Evolutionary conservation across 1,139 yeast species (phyloP).

Genomic region (Fermentozyma sake): DNA sequence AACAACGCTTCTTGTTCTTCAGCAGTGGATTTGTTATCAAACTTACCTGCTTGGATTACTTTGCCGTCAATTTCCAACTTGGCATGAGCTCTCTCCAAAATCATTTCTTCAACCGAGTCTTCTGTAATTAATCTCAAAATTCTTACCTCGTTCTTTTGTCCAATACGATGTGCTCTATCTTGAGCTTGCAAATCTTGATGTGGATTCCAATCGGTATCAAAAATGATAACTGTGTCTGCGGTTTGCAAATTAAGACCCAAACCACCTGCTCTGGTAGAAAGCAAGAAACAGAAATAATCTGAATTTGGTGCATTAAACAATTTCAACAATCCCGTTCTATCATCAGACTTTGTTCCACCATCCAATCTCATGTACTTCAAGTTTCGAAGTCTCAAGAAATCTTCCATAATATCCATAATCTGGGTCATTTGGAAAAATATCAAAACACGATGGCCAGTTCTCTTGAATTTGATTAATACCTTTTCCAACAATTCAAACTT

Average conservation of each 20-base stretch:
- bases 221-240: constrained; percentile 83
- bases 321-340: constrained; percentile 66
- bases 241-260: constrained; percentile 81
- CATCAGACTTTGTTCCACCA: constrained; percentile 82
- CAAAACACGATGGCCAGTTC: constrained; percentile 73
- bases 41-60: constrained; percentile 85
- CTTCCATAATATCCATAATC: constrained; percentile 88
- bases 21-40: constrained; percentile 75
- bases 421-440: constrained; percentile 88
- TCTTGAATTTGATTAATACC: constrained; percentile 68
- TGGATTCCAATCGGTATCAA: constrained; percentile 90
- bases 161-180: constrained; percentile 88
- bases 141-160: constrained; percentile 82
- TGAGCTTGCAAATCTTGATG: constrained; percentile 91
- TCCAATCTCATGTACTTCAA: constrained; percentile 74
- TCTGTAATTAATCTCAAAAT: constrained; percentile 75
- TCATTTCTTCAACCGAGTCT: constrained; percentile 80
- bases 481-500: constrained; percentile 75
- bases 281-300: constrained; percentile 69
- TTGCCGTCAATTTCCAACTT: constrained; percentile 84
- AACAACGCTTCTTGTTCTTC: constrained; percentile 80
- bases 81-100: constrained; percentile 76
- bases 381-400: constrained; percentile 59
- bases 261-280: constrained; percentile 89
- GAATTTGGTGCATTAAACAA: constrained; percentile 69